A percentile compares a stretch with the other conserved stretches of the same genome.
These are phyloP conservation scores for Fusarium floridanum DNA, from an alignment of 2,329 filamentous ascomycete species.

Conservation along the genomic window DNA sequence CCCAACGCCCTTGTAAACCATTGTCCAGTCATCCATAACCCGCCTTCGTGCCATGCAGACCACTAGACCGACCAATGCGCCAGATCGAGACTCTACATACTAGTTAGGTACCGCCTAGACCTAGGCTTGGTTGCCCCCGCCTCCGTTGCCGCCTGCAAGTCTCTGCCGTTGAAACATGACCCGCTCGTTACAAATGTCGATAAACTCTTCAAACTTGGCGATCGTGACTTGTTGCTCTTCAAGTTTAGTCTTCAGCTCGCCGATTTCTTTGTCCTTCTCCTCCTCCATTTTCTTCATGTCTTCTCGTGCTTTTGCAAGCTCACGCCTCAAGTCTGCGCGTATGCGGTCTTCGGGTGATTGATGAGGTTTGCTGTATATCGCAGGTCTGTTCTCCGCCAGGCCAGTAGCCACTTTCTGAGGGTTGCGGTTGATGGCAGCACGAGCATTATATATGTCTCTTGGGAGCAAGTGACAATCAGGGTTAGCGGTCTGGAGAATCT, in stretches of 20 bases:
- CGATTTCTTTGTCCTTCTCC: constrained; percentile 70
- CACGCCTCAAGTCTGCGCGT: constrained; percentile 70
- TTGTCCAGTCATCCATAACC: constrained; percentile 24
- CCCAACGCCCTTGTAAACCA: constrained; percentile 40
- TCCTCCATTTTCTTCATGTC: constrained; percentile 68
- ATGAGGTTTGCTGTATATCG: constrained; percentile 76
- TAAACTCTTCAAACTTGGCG: constrained; percentile 75
- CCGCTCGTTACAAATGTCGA: constrained; percentile 76
- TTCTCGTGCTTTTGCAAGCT: constrained; percentile 70
- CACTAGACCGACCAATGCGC: constrained; percentile 31
- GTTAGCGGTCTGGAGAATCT: constrained; percentile 74
- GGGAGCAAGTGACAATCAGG: constrained; percentile 73
- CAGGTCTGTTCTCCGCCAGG: constrained; percentile 71
- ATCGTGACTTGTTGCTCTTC: constrained; percentile 74
- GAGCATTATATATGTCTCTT: constrained; percentile 76
- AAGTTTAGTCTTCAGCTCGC: constrained; percentile 69
- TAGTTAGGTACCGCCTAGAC: constrained; percentile 25
- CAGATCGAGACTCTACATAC: constrained; percentile 24
- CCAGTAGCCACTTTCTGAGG: constrained; percentile 71
- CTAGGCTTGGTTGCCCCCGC: constrained; percentile 44
- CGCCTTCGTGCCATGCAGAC: constrained; percentile 28
- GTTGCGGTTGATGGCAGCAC: constrained; percentile 75
- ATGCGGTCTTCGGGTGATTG: constrained; percentile 74
- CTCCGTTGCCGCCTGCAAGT: constrained; percentile 53
- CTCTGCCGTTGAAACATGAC: constrained; percentile 73